These are phyloP conservation scores for Thozetella sp. DNA, from an alignment of 495 filamentous ascomycete genomes.

Conservation along the genomic window DNA sequence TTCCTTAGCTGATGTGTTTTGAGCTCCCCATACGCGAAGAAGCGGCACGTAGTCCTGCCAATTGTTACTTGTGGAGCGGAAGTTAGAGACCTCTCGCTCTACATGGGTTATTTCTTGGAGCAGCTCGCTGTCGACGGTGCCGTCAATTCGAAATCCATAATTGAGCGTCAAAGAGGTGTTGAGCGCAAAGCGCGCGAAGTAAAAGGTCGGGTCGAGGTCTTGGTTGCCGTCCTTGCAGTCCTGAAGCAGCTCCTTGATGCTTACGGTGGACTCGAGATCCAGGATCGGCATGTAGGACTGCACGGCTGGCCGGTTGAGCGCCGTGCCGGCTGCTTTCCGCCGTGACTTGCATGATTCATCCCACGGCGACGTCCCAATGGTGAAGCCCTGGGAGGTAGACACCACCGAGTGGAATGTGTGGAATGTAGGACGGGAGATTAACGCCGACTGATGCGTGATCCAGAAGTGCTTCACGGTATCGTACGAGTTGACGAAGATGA, in stretches of 20 bases:
- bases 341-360: conserved; percentile 73
- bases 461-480: conserved; percentile 68
- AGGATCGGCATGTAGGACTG: conserved; percentile 74
- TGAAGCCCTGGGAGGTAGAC: conserved; percentile 69
- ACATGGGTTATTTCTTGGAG: conserved; percentile 64
- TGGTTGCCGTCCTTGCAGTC: conserved; percentile 56
- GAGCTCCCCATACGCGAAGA: conserved; percentile 54
- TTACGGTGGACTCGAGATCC: conserved; percentile 65
- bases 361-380: conserved; percentile 75
- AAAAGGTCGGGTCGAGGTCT: conserved; percentile 65
- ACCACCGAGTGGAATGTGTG: conserved; percentile 76
- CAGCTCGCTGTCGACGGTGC: conserved; percentile 54
- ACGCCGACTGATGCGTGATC: conserved; percentile 70
- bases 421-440: conserved; percentile 69
- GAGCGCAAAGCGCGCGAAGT: conserved; percentile 69
- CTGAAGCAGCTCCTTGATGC: conserved; percentile 63
- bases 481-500: conserved; percentile 71
- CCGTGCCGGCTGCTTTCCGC: conserved; percentile 70
- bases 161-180: conserved; percentile 69
- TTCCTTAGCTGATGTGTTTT: conserved; percentile 51
- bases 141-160: conserved; percentile 65
- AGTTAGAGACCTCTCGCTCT: conserved; percentile 63
- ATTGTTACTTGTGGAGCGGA: conserved; percentile 68
- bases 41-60: conserved; percentile 73
- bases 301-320: conserved; percentile 66